phyloP scores from a whole-genome alignment of 2,329 filamentous ascomycete genomes.

The Diaporthe destruens region DNA sequence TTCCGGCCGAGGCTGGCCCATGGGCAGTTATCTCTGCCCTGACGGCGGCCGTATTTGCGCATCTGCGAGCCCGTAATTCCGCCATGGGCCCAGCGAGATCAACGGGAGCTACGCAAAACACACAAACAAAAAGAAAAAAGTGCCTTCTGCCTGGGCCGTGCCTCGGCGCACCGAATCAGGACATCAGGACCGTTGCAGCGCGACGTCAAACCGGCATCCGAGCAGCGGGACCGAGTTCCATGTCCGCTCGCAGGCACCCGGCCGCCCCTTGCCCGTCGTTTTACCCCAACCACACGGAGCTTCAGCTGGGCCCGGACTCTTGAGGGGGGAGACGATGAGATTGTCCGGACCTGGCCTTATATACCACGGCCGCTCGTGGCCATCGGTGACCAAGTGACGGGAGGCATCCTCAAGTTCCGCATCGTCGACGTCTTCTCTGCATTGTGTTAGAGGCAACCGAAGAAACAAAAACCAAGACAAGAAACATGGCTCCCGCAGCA shows the following conservation, averaged over 20 bases:
- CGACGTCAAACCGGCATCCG: constrained; percentile 24
- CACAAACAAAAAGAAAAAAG: too few species aligned
- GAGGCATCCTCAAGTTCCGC: neutral
- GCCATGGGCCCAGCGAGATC: neutral
- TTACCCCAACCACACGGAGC: constrained; percentile 40
- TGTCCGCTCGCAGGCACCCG: constrained; percentile 4
- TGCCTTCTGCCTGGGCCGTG: neutral
- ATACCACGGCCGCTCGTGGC: neutral
- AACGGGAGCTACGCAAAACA: neutral
- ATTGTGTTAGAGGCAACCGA: neutral
- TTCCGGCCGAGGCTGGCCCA: neutral
- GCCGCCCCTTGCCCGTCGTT: constrained; percentile 22
- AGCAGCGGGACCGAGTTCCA: constrained; percentile 18
- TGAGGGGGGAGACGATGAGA: neutral
- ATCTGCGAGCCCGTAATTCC: neutral
- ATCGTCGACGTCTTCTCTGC: neutral
- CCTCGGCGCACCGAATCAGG: constrained; percentile 21
- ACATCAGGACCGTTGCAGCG: constrained; percentile 22
- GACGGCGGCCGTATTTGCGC: neutral
- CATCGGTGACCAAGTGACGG: neutral
- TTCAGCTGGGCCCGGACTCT: constrained; percentile 34
- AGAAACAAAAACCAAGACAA: too few species aligned
- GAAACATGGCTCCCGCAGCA: constrained; percentile 49
- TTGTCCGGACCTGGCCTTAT: constrained; percentile 37
- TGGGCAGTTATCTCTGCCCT: neutral